phyloP scores from a whole-genome alignment of 805 yeast genomes.

The Candida awuae region DNA sequence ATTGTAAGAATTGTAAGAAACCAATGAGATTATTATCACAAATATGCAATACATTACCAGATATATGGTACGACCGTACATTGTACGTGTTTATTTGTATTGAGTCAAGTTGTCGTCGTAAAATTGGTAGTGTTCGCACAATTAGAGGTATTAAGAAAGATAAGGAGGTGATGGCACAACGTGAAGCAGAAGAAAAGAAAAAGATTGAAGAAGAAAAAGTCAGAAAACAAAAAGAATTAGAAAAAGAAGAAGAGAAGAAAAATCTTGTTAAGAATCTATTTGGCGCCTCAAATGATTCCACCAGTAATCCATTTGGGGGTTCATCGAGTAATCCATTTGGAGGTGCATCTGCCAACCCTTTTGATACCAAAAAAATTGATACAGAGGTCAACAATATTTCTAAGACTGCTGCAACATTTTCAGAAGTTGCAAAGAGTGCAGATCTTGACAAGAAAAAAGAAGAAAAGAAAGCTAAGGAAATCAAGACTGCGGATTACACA shows the following conservation, averaged over 20 bases:
- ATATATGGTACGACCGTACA: constrained; percentile 67
- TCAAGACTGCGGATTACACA: constrained; percentile 11
- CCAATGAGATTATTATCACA: constrained; percentile 66
- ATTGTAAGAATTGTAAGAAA: constrained; percentile 59
- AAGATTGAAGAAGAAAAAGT: constrained; percentile 35
- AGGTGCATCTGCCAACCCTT: constrained; percentile 15
- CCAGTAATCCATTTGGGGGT: constrained; percentile 30
- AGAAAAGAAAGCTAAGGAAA: neutral
- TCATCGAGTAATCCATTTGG: constrained; percentile 21
- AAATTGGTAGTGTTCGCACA: constrained; percentile 64
- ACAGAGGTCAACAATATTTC: constrained; percentile 1
- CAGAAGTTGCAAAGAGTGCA: constrained; percentile 2
- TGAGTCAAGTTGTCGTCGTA: constrained; percentile 54
- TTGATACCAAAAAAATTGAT: constrained; percentile 12
- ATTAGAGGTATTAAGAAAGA: constrained; percentile 69
- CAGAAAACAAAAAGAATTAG: constrained; percentile 36
- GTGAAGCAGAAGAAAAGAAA: constrained; percentile 35
- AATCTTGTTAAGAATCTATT: constrained; percentile 31
- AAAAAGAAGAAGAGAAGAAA: constrained; percentile 33
- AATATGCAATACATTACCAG: constrained; percentile 71
- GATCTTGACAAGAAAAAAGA: neutral
- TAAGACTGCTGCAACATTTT: constrained; percentile 1
- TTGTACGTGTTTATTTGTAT: constrained; percentile 75
- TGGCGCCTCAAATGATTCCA: constrained; percentile 1
- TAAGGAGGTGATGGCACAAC: constrained; percentile 35